A percentile compares a stretch with the other conserved stretches of the same genome.
Evolutionary conservation across 2,329 filamentous ascomycete genomes (phyloP).

Genomic region (Amylocarpus encephaloides): DNA sequence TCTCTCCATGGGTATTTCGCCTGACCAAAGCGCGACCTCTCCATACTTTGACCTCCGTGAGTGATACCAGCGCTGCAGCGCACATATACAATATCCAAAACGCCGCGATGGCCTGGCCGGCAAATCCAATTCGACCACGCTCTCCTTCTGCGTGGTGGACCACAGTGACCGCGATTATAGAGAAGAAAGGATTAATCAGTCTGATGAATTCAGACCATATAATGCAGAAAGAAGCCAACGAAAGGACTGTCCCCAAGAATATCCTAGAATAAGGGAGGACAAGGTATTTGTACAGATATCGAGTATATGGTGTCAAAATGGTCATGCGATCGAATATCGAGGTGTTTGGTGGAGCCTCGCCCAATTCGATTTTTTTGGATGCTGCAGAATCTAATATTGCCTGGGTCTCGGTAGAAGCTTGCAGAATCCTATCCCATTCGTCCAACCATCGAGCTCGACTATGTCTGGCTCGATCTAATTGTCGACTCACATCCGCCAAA

Average conservation of each 20-base stretch:
- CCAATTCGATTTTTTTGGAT: constrained; percentile 75
- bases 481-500: constrained; percentile 80
- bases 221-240: constrained; percentile 71
- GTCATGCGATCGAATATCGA: constrained; percentile 48
- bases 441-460: constrained; percentile 74
- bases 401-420: constrained; percentile 68
- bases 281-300: constrained; percentile 71
- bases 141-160: constrained; percentile 57
- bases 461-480: constrained; percentile 75
- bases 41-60: constrained; percentile 96
- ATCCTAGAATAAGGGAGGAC: constrained; percentile 64
- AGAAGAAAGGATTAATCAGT: constrained; percentile 69
- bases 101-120: constrained; percentile 76
- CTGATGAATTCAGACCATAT: constrained; percentile 94
- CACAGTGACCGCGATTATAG: constrained; percentile 55
- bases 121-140: constrained; percentile 73
- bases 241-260: constrained; percentile 58
- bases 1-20: constrained; percentile 87
- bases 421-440: constrained; percentile 78
- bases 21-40: constrained; percentile 84
- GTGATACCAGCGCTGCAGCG: constrained; percentile 74
- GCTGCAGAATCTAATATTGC: constrained; percentile 76
- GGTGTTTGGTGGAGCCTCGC: constrained; percentile 48
- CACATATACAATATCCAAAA: constrained; percentile 97
- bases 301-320: constrained; percentile 71